Evolutionary conservation across 805 yeast genomes (phyloP), one percentile per base, ranked within the genome.

Genomic region (Lipomyces anomalus): DNA sequence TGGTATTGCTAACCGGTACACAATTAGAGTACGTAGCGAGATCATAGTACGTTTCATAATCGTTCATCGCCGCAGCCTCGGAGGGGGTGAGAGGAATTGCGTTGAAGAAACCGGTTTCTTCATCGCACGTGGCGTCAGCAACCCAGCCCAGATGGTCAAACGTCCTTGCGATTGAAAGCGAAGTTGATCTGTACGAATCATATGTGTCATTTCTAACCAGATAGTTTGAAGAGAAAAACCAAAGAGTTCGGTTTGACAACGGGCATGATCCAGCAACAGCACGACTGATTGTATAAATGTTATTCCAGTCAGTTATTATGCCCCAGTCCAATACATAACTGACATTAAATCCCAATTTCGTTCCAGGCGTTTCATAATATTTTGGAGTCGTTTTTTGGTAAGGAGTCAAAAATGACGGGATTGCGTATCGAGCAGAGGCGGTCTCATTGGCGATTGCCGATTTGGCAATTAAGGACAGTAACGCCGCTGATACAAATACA

Each of bases 11-110:
- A 23, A 28, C 16, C n/a, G 43, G 50, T 13, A 46, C 35, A 37
- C 50, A 46, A 43, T 46, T 46, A 17, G 50, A 37, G 43, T 32
- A 44, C n/a, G 50, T 34, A 43, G 43, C 42, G 13, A 46, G 30
- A 13, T 24, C 21, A 23, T 20, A 20, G 37, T 50, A 43, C 38
- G 47, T 46, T 11, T 24, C 21, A 23, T 20, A 20, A 35, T 50
- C 40, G 36, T 50, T 46, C 22, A 39, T 43, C 35, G 36, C 36
- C 21, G 38, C 35, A 4, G 46, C 42, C 39, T 44, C 47, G 20
- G 11, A 40, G 1, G 20, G 28, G 6, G 47, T 44, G 38, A 22
- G 39, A 11, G 47, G 47, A 17, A 46, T 46, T 16, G 43, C 49
- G 20, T 40, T 48, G 20, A 0, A 2, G n/a, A 21, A 23, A 4